phyloP scores from a whole-genome alignment of 768 basidiomycete genomes.

The Pholiota microspora region DNA sequence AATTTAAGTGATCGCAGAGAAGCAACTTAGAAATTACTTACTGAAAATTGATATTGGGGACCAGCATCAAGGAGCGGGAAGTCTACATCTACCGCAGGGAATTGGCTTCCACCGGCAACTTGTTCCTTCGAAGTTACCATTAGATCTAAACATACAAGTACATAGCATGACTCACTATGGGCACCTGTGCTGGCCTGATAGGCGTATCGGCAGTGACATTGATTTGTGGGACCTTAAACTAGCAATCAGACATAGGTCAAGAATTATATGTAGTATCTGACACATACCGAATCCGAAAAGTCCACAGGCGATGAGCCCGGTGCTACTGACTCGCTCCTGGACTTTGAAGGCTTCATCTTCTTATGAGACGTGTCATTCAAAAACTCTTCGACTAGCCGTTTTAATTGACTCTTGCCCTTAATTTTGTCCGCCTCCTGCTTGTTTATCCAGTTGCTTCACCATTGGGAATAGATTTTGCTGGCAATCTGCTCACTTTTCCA shows the following conservation, averaged over 20 bases:
- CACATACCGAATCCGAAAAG: conserved; percentile 7
- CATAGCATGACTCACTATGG: conserved; percentile 8
- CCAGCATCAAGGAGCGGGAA: conserved; percentile 6
- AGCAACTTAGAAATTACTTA: no score
- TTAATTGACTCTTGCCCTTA: background rate
- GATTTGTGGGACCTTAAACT: no score
- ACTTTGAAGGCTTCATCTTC: no score
- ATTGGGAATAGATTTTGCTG: conserved; percentile 2
- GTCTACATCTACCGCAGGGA: conserved; percentile 8
- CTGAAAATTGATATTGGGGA: conserved; percentile 12
- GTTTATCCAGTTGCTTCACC: conserved; percentile 1
- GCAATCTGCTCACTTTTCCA: conserved; percentile 5
- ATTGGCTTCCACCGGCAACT: conserved; percentile 11
- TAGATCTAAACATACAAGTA: conserved; percentile 1
- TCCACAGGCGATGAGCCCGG: background rate
- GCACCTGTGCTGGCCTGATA: conserved; percentile 5
- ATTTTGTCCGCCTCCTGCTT: background rate
- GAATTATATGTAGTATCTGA: conserved; percentile 1
- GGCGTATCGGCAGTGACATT: no score
- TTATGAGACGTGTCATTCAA: background rate
- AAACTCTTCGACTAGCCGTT: background rate
- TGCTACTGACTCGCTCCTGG: background rate
- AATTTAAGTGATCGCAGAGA: no score
- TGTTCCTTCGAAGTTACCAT: no score
- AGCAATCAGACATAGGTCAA: conserved; percentile 1